Percentiles rank a stretch among this genome's conserved stretches.
phyloP scores from a whole-genome alignment of 129 eudicot genomes.

The Heracleum sosnowskyi region DNA sequence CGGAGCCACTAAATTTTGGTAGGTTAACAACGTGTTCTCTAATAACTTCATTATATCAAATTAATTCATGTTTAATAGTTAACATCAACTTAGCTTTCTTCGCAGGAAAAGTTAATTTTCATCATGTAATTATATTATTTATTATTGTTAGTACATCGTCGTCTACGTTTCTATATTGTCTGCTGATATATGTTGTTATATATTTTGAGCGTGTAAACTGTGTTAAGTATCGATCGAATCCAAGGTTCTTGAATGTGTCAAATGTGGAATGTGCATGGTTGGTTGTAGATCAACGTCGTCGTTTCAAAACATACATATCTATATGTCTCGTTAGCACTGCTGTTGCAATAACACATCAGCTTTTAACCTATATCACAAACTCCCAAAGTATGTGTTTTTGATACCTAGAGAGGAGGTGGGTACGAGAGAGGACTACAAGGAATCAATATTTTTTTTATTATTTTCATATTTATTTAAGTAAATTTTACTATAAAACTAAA shows the following conservation, averaged over 20 bases:
- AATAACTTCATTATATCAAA: slow-evolving; percentile 3
- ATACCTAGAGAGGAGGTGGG: no score
- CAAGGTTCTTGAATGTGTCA: slow-evolving; percentile 7
- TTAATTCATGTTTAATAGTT: slow-evolving; percentile 10
- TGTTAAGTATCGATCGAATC: background rate
- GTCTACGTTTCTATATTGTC: slow-evolving; percentile 5
- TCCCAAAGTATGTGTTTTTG: no score
- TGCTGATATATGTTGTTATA: background rate
- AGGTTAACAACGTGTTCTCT: slow-evolving; percentile 4
- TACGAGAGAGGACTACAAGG: no score
- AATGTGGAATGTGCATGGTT: slow-evolving; percentile 5
- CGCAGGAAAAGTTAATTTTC: background rate
- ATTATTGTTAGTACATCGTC: background rate
- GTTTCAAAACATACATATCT: no score
- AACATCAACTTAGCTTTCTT: background rate
- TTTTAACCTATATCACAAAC: no score
- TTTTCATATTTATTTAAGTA: no score
- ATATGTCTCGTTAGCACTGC: no score
- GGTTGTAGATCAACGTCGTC: background rate
- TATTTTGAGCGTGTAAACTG: background rate
- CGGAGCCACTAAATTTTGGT: background rate
- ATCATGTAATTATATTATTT: background rate
- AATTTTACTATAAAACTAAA: no score
- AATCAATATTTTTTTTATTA: no score
- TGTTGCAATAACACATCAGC: no score